Evolutionary conservation across 2,329 filamentous ascomycete species (phyloP), one percentile per base, ranked within the genome.

Genomic region (Sarocladiaceae sp.): DNA sequence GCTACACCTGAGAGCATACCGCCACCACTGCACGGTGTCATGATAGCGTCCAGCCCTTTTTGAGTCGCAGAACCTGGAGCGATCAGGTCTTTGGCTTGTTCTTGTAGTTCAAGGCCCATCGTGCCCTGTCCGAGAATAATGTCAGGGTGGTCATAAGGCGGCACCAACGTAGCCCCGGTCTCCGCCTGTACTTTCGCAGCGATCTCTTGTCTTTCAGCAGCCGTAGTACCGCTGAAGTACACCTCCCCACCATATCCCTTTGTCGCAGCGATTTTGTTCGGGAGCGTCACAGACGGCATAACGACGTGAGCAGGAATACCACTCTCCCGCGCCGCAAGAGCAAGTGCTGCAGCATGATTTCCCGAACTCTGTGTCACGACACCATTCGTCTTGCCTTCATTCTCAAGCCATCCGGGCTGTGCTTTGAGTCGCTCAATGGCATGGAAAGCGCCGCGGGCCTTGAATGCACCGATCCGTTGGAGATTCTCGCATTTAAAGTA

Each of bases 401-500:
- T 75, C 55, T 78, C 78, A 28, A 83, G 76, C 63, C 77, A 76
- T 2, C 76, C 80, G 17, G 75, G 67, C 55, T 79, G 74, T 54
- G 66, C 66, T 60, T 84, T 81, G 60, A 93, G 68, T 33, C 86
- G 68, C 58, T 82, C 76, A 40, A 92, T 64, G 1, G 89, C 88
- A 69, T 93, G 87, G 60, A 93, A 93, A 1, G 89, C 90, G 8
- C 89, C 90, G 4, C 90, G 74, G 18, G 82, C 84, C 71, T 95
- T 95, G 74, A 95, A 95, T 1, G 90, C 90, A 50, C 90, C 90
- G 51, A 92, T 83, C 50, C 81, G 80, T 71, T 95, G 90, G 28
- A 87, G 75, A 68, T 94, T 93, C 71, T 95, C 90, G 67, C 87
- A 91, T 72, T 95, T 95, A 79, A 95, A 92, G 70, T 86, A 90